Evolutionary conservation across 2,329 filamentous ascomycete species (phyloP), one percentile per base, ranked within the genome.

Genomic region (Immersiporthe knoxdaviesiana): DNA sequence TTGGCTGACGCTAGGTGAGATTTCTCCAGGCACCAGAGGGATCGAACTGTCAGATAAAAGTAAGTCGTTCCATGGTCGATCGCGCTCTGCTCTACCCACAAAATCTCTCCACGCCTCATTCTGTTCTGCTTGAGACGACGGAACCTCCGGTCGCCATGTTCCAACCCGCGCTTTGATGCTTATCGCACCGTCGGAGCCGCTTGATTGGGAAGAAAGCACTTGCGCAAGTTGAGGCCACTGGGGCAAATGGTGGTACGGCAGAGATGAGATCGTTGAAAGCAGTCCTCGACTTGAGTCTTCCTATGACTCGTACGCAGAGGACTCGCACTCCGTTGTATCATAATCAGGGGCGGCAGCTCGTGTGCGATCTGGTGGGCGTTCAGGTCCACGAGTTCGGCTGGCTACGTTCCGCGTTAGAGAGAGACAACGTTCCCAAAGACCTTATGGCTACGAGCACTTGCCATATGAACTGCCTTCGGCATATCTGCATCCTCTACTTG

Each of bases 101-200:
- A 74, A 76, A 0, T 30, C 65, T 37, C 69, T 73, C 75, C 76
- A 78, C 10, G n/a, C 66, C n/a, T 65, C 59, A 35, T 77, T 77
- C 35, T 75, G 71, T n/a, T 66, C 65, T 44, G 70, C 70, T 50
- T 74, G 70, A 11, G 74, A 74, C 4, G 68, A n/a, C 8, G 74
- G 67, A 2, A 76, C 62, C 0, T 70, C 63, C 0, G 73, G 71
- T 3, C 47, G 47, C 7, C 41, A 63, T 16, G 59, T 61, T 24
- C 76, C 76, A 65, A 75, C 68, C 47, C 73, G 74, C 14, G 75
- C 77, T 11, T 74, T 32, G 11, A 66, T 73, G 37, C 75, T 78
- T 24, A 69, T 72, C 12, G 70, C 73, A 21, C 70, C 66, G 18
- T 73, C 72, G 11, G 72, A 74, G 39, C 72, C 72, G 3, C 66